These are phyloP conservation scores for Jaapia argillacea DNA, from an alignment of 768 basidiomycete species.

Conservation along the genomic window DNA sequence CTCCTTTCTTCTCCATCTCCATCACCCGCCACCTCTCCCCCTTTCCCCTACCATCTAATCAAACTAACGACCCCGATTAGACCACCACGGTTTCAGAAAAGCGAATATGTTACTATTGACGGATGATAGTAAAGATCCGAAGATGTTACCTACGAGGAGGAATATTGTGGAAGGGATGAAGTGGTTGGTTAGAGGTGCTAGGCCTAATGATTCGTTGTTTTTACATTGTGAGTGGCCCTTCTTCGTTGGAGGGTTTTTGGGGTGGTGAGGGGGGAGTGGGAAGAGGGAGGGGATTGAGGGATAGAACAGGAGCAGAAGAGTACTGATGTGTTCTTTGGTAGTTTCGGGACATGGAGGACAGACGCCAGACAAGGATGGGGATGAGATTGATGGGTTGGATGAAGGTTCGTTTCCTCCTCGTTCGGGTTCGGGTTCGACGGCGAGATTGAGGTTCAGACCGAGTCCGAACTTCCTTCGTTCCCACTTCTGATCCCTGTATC, in stretches of 20 bases:
- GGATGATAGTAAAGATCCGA: constrained; percentile 58
- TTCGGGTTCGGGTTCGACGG: neutral
- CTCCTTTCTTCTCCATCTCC: no score
- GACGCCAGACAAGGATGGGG: constrained; percentile 72
- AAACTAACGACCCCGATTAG: no score
- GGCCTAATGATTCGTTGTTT: constrained; percentile 79
- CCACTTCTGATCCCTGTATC: no score
- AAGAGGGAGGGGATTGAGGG: no score
- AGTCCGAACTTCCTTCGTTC: no score
- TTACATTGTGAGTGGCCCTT: constrained; percentile 60
- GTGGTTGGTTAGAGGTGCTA: constrained; percentile 82
- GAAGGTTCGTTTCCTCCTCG: constrained; percentile 37
- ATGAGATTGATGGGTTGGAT: constrained; percentile 78
- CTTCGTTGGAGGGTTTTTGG: neutral
- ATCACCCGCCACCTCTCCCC: no score
- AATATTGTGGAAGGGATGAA: constrained; percentile 86
- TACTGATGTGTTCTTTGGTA: constrained; percentile 14
- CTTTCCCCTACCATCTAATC: no score
- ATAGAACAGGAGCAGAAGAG: no score
- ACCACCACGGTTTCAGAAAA: constrained; percentile 51
- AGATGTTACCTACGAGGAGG: constrained; percentile 59
- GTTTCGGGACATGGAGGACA: constrained; percentile 95
- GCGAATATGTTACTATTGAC: constrained; percentile 84
- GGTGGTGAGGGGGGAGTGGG: neutral
- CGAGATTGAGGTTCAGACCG: no score